Evolutionary conservation across 305 asterid species (phyloP).

Genomic region (Fraxinus albicans): DNA sequence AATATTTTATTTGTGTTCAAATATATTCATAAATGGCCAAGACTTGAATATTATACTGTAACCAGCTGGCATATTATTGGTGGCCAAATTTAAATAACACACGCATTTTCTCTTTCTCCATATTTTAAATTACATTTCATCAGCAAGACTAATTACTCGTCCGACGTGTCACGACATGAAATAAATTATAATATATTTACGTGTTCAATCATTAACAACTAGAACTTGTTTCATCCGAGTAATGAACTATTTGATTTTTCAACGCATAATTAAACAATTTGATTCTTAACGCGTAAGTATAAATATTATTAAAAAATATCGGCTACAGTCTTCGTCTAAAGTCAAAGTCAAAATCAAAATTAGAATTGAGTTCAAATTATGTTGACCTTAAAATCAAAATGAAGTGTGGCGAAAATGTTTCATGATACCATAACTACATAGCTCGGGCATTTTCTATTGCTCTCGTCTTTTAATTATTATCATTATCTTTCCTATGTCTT

Average conservation of each 20-base stretch:
- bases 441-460: no score
- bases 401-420: no score
- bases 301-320: not conserved
- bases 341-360: not conserved
- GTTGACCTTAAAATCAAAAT: not conserved
- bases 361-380: no score
- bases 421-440: no score
- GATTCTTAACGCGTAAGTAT: not conserved
- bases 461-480: no score
- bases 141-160: not conserved
- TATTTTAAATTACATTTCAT: no score
- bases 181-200: not conserved
- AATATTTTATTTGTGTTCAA: not conserved
- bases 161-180: not conserved
- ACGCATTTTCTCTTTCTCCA: not conserved
- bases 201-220: not conserved
- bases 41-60: conserved; percentile 26
- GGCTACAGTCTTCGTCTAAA: not conserved
- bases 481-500: no score
- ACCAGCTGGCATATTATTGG: conserved; percentile 38
- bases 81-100: not conserved
- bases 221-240: not conserved
- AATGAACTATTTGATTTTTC: not conserved
- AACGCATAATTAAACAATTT: not conserved
- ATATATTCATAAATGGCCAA: not conserved